Evolutionary conservation across 1,284 basidiomycete species (phyloP), one percentile per base, ranked within the genome.

Genomic region (Cryptococcus depauperatus): DNA sequence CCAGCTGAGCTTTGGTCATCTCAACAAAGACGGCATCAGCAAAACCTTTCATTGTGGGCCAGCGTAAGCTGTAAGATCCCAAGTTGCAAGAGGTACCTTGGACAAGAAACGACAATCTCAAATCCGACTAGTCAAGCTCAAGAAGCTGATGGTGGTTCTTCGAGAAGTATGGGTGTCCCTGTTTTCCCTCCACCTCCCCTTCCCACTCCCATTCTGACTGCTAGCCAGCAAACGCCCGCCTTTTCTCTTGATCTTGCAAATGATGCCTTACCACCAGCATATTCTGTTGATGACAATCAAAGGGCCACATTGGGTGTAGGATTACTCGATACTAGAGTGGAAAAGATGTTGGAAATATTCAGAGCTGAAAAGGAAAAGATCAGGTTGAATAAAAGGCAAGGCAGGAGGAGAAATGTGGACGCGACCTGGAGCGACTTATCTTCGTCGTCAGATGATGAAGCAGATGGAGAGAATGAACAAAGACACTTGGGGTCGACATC

Each of bases 301-400:
- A 25, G n/a, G 28, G 37, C 52, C 49, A 42, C 52, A 56, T 47
- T 53, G 11, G 56, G 63, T 10, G 60, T 66, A 16, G 44, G 41
- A 2, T 43, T 62, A 34, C 61, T 74, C 26, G 84, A 87, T 63
- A 77, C 85, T 53, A 75, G 78, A 40, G 66, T 85, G 37, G 79
- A 75, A 61, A 83, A 81, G 60, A 66, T 85, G 52, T 51, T 84
- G 22, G 28, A 39, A 13, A 50, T 67, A 6, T 58, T 68, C 16
- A 41, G 55, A 14, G 32, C 11, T 14, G 32, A 33, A 13, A 43
- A 51, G 9, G 64, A 65, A 21, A 34, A 14, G 28, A 2, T 41
- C 3, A 19, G 33, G 43, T 30, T 38, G 19, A 38, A 43, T 14
- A 21, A 25, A 26, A 18, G 40, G 7, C 35, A 39, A 13, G 23